Evolutionary conservation across 768 basidiomycete genomes (phyloP), one percentile per base, ranked within the genome.

Genomic region (Agrocybe chaxingu): DNA sequence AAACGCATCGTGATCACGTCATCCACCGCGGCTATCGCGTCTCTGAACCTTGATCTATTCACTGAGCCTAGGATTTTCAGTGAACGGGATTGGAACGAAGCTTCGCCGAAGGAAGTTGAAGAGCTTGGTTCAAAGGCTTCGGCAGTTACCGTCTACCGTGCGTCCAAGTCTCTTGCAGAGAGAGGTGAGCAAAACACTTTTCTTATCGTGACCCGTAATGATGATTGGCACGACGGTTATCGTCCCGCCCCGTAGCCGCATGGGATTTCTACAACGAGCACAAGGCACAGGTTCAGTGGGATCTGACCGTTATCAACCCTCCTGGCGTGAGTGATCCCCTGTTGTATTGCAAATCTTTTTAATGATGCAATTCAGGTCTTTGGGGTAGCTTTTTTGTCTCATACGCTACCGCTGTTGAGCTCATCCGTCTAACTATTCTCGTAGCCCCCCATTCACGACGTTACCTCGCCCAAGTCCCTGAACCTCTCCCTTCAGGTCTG

Each of bases 131-230:
- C 66, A n/a, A 67, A 74, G 2, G 78, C 77, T 0, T 48, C 62
- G 0, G 47, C 49, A 0, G 50, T 62, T 7, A 47, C 64, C 33
- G 80, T 75, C 54, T 89, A 89, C 61, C 57, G 72, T 16, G 80
- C 83, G 1, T 78, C 77, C n/a, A 89, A 89, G 70, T 74, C 73
- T 3, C 68, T 87, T 3, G 83, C 85, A 0, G 88, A 91, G 66
- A 72, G 69, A 66, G 75, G 80, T 79, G 49, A 8, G 52, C 37
- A 29, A 38, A 39, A 7, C 11, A 19, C 29, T 8, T 18, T 31
- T 32, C 10, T 10, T 29, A 12, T 18, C 13, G 34, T 32, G 29
- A n/a, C n/a, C 16, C 3, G 10, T 24, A 7, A 7, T 40, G 9
- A 16, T 50, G 34, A 40, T 44, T 5, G 33, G 19, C 2, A 29